Evolutionary conservation across 306 rosid species (phyloP), one percentile per base, ranked within the genome.

Genomic region (Arachis stenosperma): DNA sequence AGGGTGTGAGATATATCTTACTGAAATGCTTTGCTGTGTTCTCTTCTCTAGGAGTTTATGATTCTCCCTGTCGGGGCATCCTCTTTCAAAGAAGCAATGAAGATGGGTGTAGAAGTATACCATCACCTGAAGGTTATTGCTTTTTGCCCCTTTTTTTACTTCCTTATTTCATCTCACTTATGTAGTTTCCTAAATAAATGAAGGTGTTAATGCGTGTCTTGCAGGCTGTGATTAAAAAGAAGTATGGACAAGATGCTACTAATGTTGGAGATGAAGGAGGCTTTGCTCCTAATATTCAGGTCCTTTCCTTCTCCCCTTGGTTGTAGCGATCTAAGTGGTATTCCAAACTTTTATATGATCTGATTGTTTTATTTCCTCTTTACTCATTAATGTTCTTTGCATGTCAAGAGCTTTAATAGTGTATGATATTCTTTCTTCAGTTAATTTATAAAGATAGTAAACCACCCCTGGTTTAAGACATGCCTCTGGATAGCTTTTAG

Each of bases 191-290:
- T 11, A 61, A 41, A 27, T 72, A n/a, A 22, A 30, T 43, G 48
- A 58, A 76, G 66, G 56, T 73, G 44, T 37, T 68, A 14, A 39
- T 46, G 41, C 29, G 29, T 51, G 29, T 75, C 55, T 65, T 76
- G 54, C 86, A 95, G 99, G 42, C 93, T 73, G 99, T 91, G 61
- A 95, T 95, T 75, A 95, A 95, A 79, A 95, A 95, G 96, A 95
- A 95, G 71, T 93, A 93, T 50, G 98, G 98, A 14, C 98, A 93
- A 76, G 98, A 93, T 82, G 98, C 98, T 59, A 86, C 94, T 6
- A 95, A 95, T 71, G 99, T 95, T 44, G 99, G 99, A 65, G 99
- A 95, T 61, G 99, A 95, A 88, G 99, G 99, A 80, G 99, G 99
- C 69, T 95, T 95, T 83, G 99, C 99, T 51, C 99, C 99, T 76